Evolutionary conservation across 495 filamentous ascomycete species (phyloP), one percentile per base, ranked within the genome.

Genomic region (Talaromyces liani): DNA sequence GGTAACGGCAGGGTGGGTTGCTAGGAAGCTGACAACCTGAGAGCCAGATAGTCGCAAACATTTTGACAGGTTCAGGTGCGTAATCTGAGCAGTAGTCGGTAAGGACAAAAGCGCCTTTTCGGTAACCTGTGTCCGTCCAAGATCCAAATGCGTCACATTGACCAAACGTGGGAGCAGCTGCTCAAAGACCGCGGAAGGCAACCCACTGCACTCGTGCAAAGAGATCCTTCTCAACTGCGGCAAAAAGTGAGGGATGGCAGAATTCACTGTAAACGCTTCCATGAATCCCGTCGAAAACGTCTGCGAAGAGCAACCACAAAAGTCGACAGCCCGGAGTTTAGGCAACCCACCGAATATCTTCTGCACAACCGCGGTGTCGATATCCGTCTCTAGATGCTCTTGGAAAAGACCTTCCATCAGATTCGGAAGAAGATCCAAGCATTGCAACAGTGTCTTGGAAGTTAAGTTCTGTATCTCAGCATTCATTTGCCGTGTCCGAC

Each of bases 371-470:
- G 83, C 79, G 22, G 77, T 78, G 67, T 85, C 82, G 33, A 96
- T 73, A 65, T 96, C 91, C 47, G 90, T 87, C 69, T 93, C 91
- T 58, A 96, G 73, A 65, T 93, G 88, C 73, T 96, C 91, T 74
- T 93, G 91, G 34, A 87, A 83, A 62, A 94, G 74, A 66, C 92
- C 91, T 75, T 96, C 91, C 71, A 86, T 85, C 34, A 96, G 80
- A 66, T 89, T 85, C 3, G 91, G 90, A 8, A 88, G 84, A 31
- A 93, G 80, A 56, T 91, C 83, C 63, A 96, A 77, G 72, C 89
- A 93, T 68, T 86, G 80, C 60, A 90, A 75, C 61, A 96, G 80
- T 20, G 91, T 94, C 69, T 82, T 82, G 45, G 89, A 80, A 27
- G 91, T 96, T 68, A 96, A 73, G 72, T 93, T 93, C 72, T 88